Conservation (phyloP, 345 rosid species). For the Microthlaspi erraticum region DNA sequence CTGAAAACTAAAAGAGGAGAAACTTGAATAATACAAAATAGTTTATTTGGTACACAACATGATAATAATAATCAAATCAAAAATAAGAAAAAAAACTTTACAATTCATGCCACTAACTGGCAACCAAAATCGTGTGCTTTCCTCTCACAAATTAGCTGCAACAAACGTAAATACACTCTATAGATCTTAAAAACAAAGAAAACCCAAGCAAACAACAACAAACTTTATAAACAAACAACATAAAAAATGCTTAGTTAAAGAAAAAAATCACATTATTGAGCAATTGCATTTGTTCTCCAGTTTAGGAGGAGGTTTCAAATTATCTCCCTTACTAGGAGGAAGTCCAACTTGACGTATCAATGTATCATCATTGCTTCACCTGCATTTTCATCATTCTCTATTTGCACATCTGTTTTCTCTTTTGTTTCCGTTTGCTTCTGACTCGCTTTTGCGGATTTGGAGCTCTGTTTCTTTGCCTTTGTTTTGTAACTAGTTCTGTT, state of each 20-base stretch:
- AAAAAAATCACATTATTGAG: conserved; percentile 77
- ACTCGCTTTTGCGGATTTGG: conserved; percentile 61
- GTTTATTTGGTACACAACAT: conserved; percentile 23
- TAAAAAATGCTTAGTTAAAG: conserved; percentile 25
- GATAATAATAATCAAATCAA: conserved; percentile 32
- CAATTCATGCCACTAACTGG: conserved; percentile 43
- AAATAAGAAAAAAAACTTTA: conserved; percentile 37
- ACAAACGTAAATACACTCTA: conserved; percentile 28
- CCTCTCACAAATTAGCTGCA: conserved; percentile 42
- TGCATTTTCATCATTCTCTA: conserved; percentile 88
- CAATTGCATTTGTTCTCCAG: conserved; percentile 97
- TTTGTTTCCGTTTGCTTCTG: conserved; percentile 65
- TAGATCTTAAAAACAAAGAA: conserved; percentile 21
- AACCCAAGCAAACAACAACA: conserved; percentile 25
- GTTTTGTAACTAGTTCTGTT: conserved; percentile 59
- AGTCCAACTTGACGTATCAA: conserved; percentile 62
- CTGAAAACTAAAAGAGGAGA: no score
- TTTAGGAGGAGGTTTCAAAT: conserved; percentile 79
- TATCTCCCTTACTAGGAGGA: conserved; percentile 62
- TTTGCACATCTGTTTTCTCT: conserved; percentile 45
- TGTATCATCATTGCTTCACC: conserved; percentile 56
- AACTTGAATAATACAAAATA: background rate
- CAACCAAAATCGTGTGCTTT: conserved; percentile 32
- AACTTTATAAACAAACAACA: conserved; percentile 33
- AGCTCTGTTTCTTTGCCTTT: conserved; percentile 49